Conservation (phyloP, 106 monocot species). For the Amphibolis antarctica region DNA sequence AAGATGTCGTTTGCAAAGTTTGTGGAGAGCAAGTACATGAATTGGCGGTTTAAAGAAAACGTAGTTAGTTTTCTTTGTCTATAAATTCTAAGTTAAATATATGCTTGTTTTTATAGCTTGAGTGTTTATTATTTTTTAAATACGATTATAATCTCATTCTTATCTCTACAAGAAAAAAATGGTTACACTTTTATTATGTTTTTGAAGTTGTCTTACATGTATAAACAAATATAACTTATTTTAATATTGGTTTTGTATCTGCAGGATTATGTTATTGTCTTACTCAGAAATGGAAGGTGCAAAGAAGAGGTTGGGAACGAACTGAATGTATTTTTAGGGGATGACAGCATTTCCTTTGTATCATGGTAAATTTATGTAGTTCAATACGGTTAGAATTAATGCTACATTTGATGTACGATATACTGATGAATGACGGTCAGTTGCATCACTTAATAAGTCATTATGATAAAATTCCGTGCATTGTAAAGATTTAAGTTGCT, state of each 20-base stretch:
- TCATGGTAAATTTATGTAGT: slow-evolving; percentile 35
- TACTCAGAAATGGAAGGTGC: slow-evolving; percentile 66
- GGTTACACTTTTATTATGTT: background rate
- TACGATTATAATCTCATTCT: too few species aligned
- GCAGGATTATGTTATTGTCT: slow-evolving; percentile 85
- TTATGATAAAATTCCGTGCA: too few species aligned
- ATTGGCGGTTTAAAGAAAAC: background rate
- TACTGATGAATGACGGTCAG: background rate
- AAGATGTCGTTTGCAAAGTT: background rate
- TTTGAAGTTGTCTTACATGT: background rate
- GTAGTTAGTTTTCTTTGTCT: background rate
- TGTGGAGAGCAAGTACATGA: background rate
- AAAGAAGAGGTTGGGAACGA: slow-evolving; percentile 63
- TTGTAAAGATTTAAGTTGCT: too few species aligned
- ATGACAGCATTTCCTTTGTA: slow-evolving; percentile 54
- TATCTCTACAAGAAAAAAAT: too few species aligned
- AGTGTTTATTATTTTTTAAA: background rate
- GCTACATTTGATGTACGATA: background rate
- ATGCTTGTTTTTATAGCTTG: too few species aligned
- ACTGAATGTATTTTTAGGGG: slow-evolving; percentile 59
- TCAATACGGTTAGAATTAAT: background rate
- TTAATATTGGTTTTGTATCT: background rate
- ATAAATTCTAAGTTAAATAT: too few species aligned
- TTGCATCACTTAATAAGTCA: too few species aligned
- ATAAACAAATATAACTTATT: background rate